Evolutionary conservation across 1,284 basidiomycete genomes (phyloP).

Genomic region (Coniferiporia sulphurascens): DNA sequence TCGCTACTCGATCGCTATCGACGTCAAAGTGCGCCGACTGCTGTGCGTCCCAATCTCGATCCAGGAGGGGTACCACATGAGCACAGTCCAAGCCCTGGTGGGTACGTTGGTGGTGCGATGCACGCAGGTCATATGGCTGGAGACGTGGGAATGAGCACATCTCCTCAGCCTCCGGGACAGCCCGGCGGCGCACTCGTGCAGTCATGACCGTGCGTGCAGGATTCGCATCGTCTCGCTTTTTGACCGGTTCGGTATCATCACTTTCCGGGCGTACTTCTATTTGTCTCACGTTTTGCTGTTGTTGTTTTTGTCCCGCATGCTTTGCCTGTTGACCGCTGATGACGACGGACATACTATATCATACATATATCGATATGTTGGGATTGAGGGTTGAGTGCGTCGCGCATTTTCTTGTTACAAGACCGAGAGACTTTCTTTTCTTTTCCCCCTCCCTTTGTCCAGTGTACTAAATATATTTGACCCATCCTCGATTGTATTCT

Average conservation of each 20-base stretch:
- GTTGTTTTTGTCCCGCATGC: too few species aligned
- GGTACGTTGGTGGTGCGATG: background rate
- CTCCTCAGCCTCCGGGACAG: background rate
- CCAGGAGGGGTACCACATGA: background rate
- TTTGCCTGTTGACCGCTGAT: too few species aligned
- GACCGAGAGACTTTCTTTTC: too few species aligned
- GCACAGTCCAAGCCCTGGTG: slow-evolving; percentile 3
- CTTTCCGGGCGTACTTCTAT: too few species aligned
- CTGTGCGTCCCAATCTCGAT: slow-evolving; percentile 8
- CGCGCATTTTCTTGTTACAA: too few species aligned
- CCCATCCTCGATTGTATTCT: too few species aligned
- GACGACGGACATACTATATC: too few species aligned
- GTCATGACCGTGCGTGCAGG: background rate
- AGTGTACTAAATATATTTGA: too few species aligned
- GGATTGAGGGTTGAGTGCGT: too few species aligned
- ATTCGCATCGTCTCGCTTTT: background rate
- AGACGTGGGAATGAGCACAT: background rate
- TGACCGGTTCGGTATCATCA: background rate
- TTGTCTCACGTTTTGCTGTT: too few species aligned
- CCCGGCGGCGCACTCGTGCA: background rate
- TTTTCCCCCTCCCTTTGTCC: too few species aligned
- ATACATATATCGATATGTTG: too few species aligned
- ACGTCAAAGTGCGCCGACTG: slow-evolving; percentile 16
- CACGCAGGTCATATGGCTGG: background rate
- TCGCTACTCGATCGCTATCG: slow-evolving; percentile 12